Evolutionary conservation across 805 yeast species (phyloP).

Genomic region (Wickerhamiella alocasiicola): DNA sequence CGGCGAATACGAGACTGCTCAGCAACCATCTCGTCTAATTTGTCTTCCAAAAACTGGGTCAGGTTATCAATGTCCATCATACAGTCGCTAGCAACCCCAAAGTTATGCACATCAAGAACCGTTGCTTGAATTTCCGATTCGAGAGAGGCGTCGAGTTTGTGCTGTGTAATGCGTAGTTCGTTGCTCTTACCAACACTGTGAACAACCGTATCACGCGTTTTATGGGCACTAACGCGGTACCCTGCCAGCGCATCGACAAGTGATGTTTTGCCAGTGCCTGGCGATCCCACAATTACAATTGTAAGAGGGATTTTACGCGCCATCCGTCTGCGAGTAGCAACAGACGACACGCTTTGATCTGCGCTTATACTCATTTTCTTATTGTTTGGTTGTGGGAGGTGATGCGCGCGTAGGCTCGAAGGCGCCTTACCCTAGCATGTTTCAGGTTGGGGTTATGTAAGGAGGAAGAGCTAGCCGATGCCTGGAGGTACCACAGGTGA

Average conservation of each 20-base stretch:
- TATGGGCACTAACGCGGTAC: slow-evolving; percentile 2
- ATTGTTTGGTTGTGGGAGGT: too few species aligned
- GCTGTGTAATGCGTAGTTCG: slow-evolving; percentile 9
- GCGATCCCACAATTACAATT: slow-evolving; percentile 57
- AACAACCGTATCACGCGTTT: slow-evolving; percentile 1
- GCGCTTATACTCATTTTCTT: slow-evolving; percentile 10
- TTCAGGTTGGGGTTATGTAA: too few species aligned
- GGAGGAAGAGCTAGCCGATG: too few species aligned
- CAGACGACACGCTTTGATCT: slow-evolving; percentile 1
- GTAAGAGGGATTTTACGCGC: slow-evolving; percentile 38
- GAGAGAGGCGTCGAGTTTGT: slow-evolving; percentile 24
- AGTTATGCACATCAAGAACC: slow-evolving; percentile 60
- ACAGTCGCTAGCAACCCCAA: slow-evolving; percentile 61
- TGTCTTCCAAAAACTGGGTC: slow-evolving; percentile 49
- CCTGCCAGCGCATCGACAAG: slow-evolving; percentile 48
- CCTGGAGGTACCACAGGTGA: too few species aligned
- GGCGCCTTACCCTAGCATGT: too few species aligned
- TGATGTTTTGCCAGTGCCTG: slow-evolving; percentile 64
- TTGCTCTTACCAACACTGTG: background rate
- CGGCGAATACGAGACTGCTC: slow-evolving; percentile 67
- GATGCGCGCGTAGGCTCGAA: too few species aligned
- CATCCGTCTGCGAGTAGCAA: slow-evolving; percentile 2
- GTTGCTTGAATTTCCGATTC: slow-evolving; percentile 24
- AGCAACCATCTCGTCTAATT: slow-evolving; percentile 56
- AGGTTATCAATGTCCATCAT: slow-evolving; percentile 37